phyloP scores from a whole-genome alignment of 2,329 filamentous ascomycete species.

The Diplodia intermedia region DNA sequence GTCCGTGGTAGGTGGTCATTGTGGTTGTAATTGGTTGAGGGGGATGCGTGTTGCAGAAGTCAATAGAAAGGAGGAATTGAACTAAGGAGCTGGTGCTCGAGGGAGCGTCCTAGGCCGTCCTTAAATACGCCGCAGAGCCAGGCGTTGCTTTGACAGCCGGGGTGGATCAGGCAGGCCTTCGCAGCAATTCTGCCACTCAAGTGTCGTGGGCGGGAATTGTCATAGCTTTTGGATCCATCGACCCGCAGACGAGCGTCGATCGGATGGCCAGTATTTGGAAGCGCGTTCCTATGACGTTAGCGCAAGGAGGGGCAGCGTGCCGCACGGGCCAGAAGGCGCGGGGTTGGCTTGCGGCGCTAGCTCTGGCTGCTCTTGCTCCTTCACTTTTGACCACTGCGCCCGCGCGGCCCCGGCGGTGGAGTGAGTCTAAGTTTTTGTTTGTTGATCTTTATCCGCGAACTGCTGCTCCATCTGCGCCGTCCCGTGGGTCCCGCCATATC shows the following conservation, averaged over 20 bases:
- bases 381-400: neutral
- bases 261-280: neutral
- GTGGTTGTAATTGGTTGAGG: constrained; percentile 33
- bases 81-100: neutral
- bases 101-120: neutral
- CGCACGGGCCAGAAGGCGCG: constrained; percentile 22
- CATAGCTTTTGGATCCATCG: constrained; percentile 14
- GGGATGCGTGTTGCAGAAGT: neutral
- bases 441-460: no score
- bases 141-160: neutral
- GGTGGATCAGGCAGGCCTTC: neutral
- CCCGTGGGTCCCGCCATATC: neutral
- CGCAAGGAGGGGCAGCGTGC: constrained; percentile 12
- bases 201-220: no score
- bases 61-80: neutral
- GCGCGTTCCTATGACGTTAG: constrained; percentile 24
- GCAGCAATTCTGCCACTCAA: neutral
- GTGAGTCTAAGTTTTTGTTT: no score
- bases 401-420: neutral
- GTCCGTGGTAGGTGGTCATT: constrained; percentile 57
- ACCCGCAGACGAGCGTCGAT: constrained; percentile 20
- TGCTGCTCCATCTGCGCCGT: neutral
- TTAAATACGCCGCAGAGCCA: constrained; percentile 8
- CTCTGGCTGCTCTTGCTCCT: neutral
- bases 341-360: constrained; percentile 14